Evolutionary conservation across 495 filamentous ascomycete genomes (phyloP), one percentile per base, ranked within the genome.

Genomic region (Monascus purpureus): DNA sequence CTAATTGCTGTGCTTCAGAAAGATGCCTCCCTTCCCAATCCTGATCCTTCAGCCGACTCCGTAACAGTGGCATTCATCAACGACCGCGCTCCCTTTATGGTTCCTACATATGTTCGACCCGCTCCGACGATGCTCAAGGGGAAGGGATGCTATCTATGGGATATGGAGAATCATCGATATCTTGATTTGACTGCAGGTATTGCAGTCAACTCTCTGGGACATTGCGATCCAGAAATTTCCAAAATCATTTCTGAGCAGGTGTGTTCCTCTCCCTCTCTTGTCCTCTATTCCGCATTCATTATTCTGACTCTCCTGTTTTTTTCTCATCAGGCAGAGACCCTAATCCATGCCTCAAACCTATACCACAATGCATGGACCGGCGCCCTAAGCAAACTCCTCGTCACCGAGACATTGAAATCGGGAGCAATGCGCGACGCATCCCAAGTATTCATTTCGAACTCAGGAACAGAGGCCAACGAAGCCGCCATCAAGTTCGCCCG

Each of bases 351-450:
- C 29, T 93, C 84, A 3, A 97, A 97, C 53, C 72, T 97, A 18
- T 97, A 96, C 63, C 77, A 93, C 55, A 96, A 94, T 55, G 77
- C 75, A 13, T 94, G 87, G 86, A 92, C 79, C 2, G 87, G 86
- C 26, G 72, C 73, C 7, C 72, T 97, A 28, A 92, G 81, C 38
- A 71, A 84, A 52, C 59, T 80, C n/a, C 67, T 97, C n/a, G 71
- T 97, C 19, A 59, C 79, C 24, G 70, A 73, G 38, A 97, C 90
- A 1, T 46, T 62, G 28, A 69, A 71, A 32, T 73, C 77, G 0
- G 85, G 83, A 32, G 77, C 63, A 25, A 93, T 96, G 79, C 70
- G 78, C 41, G 68, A 75, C 45, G 87, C 80, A 4, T 57, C 70
- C n/a, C 68, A 79, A 38, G 84, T 79, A 0, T 97, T 97, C 57